Conservation (phyloP, 164 flowering plant species). For the Tetracentron sinense region DNA sequence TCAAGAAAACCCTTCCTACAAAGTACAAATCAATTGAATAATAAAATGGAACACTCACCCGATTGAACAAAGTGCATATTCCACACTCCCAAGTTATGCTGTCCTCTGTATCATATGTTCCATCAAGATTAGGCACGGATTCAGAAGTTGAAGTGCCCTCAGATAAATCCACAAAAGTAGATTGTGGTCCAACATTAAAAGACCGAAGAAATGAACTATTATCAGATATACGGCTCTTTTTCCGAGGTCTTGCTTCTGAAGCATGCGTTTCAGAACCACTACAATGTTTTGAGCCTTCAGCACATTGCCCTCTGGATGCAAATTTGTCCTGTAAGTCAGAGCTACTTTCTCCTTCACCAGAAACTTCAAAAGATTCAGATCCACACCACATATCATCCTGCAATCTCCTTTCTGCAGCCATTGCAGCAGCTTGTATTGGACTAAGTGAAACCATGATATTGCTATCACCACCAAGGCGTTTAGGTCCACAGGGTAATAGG, state of each 20-base stretch:
- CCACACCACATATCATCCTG: conserved; percentile 97
- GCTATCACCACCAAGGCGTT: conserved; percentile 86
- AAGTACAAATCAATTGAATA: not conserved
- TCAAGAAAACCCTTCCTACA: not conserved
- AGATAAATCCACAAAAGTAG: conserved; percentile 26
- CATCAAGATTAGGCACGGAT: conserved; percentile 8
- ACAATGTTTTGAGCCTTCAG: conserved; percentile 24
- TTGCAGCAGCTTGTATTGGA: conserved; percentile 98
- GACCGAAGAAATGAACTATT: conserved; percentile 7
- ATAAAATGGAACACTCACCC: conserved; percentile 35
- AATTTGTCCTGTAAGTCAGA: conserved; percentile 15
- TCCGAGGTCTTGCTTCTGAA: conserved; percentile 23
- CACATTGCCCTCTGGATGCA: conserved; percentile 16
- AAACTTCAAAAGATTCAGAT: conserved; percentile 38
- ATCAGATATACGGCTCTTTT: conserved; percentile 33
- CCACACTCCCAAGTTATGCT: conserved; percentile 63
- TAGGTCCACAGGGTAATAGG: conserved; percentile 79
- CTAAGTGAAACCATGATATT: conserved; percentile 74
- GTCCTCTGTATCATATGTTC: conserved; percentile 16
- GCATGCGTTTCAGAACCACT: conserved; percentile 14
- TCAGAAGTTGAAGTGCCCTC: conserved; percentile 21
- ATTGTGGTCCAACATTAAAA: conserved; percentile 8
- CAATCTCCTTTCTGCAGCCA: conserved; percentile 97
- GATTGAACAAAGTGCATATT: conserved; percentile 75
- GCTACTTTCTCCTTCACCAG: conserved; percentile 34